These are phyloP conservation scores for Aspergillus indologenus DNA, from an alignment of 495 filamentous ascomycete species.

Conservation along the genomic window DNA sequence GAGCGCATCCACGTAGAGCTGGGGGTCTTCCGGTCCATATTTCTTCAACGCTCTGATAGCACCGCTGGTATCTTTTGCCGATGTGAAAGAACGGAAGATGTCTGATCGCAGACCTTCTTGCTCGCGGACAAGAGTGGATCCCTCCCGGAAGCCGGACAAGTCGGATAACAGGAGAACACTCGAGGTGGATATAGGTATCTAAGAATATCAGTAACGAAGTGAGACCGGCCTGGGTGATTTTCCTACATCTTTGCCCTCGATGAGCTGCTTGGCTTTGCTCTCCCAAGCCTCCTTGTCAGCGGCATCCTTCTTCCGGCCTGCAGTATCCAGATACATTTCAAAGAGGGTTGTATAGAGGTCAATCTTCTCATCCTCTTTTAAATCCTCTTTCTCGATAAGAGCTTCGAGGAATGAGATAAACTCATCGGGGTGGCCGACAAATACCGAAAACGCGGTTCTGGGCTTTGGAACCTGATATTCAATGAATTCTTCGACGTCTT, in stretches of 20 bases:
- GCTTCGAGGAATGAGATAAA: slow-evolving; percentile 91
- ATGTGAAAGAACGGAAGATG: slow-evolving; percentile 95
- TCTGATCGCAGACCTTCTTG: slow-evolving; percentile 89
- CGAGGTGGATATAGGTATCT: slow-evolving; percentile 87
- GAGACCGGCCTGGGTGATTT: not conserved
- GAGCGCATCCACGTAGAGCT: slow-evolving; percentile 88
- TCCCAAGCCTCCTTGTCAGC: slow-evolving; percentile 78
- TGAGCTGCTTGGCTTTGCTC: slow-evolving; percentile 77
- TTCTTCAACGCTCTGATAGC: slow-evolving; percentile 85
- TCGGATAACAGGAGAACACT: slow-evolving; percentile 92
- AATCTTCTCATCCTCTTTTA: slow-evolving; percentile 67
- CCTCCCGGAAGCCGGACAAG: slow-evolving; percentile 83
- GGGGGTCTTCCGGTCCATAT: slow-evolving; percentile 88
- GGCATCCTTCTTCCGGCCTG: slow-evolving; percentile 65
- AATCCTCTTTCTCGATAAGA: slow-evolving; percentile 62
- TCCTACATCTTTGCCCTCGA: slow-evolving; percentile 68
- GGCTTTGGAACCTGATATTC: slow-evolving; percentile 64
- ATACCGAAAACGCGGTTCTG: slow-evolving; percentile 89
- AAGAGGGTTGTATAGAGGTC: slow-evolving; percentile 96
- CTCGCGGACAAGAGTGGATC: slow-evolving; percentile 88
- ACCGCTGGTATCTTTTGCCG: slow-evolving; percentile 85
- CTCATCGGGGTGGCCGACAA: slow-evolving; percentile 87
- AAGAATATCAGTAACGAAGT: slow-evolving; percentile 13
- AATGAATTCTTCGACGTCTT: slow-evolving; percentile 19
- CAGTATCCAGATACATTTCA: slow-evolving; percentile 94